Percentiles rank a stretch among this genome's conserved stretches.
These are phyloP conservation scores for Patellifolia procumbens DNA, from an alignment of 179 eudicot genomes.

Conservation along the genomic window DNA sequence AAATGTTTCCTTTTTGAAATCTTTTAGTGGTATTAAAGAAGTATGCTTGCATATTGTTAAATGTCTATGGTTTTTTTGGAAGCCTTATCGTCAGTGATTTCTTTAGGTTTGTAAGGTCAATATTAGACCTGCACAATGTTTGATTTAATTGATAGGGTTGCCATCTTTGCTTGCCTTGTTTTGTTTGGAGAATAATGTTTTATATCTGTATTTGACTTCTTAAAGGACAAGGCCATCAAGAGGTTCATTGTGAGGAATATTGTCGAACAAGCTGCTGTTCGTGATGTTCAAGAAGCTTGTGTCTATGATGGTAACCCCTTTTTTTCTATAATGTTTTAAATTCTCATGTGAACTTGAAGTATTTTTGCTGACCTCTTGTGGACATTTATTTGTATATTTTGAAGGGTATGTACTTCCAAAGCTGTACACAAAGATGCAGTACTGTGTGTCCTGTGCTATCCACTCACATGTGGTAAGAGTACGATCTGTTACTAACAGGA, in stretches of 20 bases:
- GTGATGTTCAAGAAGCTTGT: slow-evolving; percentile 84
- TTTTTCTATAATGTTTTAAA: not conserved
- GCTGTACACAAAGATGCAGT: slow-evolving; percentile 82
- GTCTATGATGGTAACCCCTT: slow-evolving; percentile 53
- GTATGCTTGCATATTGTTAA: not conserved
- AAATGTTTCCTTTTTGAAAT: too few species aligned
- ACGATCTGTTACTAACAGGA: slow-evolving; percentile 68
- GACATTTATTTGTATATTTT: slow-evolving; percentile 1
- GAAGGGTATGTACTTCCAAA: slow-evolving; percentile 76
- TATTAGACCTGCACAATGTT: not conserved
- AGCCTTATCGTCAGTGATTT: too few species aligned
- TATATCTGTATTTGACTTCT: not conserved
- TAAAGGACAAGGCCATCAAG: slow-evolving; percentile 83
- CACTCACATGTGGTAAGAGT: slow-evolving; percentile 91
- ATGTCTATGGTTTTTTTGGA: not conserved
- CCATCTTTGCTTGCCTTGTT: too few species aligned
- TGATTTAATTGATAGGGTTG: not conserved
- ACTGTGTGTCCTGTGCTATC: slow-evolving; percentile 90
- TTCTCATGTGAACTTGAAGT: not conserved
- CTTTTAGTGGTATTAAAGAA: too few species aligned
- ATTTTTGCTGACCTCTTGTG: slow-evolving; percentile 3
- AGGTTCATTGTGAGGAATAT: slow-evolving; percentile 88
- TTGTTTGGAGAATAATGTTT: not conserved
- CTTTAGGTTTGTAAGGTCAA: not conserved
- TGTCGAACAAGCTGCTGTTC: slow-evolving; percentile 87